phyloP scores from a whole-genome alignment of 2,329 filamentous ascomycete genomes.

The Curvularia sp. region DNA sequence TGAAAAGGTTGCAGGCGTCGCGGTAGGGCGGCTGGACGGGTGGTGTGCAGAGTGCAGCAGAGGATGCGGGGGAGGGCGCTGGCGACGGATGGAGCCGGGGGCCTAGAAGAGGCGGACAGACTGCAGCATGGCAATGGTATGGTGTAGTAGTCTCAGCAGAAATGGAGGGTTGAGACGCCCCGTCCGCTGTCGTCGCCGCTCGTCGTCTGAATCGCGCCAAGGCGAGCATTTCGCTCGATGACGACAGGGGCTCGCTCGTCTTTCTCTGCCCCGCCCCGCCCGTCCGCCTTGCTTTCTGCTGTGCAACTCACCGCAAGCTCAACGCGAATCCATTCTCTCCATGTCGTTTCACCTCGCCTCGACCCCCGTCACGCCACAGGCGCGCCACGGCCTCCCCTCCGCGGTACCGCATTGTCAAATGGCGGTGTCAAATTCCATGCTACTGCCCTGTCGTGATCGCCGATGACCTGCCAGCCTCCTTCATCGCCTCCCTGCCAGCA shows the following conservation, averaged over 20 bases:
- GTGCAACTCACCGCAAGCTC: neutral
- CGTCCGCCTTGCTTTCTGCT: neutral
- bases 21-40: neutral
- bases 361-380: neutral
- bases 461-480: constrained; percentile 7
- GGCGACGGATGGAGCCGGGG: constrained; percentile 7
- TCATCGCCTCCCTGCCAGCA: constrained; percentile 1
- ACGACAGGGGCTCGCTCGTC: constrained; percentile 20
- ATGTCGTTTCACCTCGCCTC: neutral
- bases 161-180: too few relatives aligned
- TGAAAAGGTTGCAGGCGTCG: constrained; percentile 7
- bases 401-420: constrained; percentile 14
- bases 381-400: neutral
- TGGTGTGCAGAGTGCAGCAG: constrained; percentile 7
- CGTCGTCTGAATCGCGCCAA: neutral
- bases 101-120: constrained; percentile 2
- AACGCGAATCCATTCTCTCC: neutral
- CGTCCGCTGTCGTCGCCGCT: neutral
- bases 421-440: constrained; percentile 19
- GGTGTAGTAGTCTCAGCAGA: neutral
- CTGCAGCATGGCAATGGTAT: constrained; percentile 2
- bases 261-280: neutral
- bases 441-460: constrained; percentile 7
- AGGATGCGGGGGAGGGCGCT: constrained; percentile 4
- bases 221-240: constrained; percentile 13